These are phyloP conservation scores for Prosopis cineraria DNA, from an alignment of 306 rosid species.

Conservation along the genomic window DNA sequence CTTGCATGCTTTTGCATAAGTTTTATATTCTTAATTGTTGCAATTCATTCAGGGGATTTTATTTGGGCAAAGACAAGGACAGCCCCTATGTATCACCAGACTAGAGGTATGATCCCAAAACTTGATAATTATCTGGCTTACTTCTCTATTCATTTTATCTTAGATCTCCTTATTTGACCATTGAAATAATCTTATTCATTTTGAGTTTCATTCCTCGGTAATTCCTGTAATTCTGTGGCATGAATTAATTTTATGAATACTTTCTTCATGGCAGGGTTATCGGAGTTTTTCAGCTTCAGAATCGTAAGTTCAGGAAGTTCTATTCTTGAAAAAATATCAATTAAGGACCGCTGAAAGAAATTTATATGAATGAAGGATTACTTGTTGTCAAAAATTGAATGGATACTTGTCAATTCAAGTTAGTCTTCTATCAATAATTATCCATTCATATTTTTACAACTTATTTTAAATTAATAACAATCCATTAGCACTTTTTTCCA, in stretches of 20 bases:
- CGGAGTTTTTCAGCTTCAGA: constrained; percentile 84
- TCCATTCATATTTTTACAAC: no score
- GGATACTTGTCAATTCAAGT: no score
- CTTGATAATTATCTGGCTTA: constrained; percentile 2
- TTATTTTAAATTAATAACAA: no score
- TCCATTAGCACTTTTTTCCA: no score
- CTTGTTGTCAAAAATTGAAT: no score
- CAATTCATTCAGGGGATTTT: constrained; percentile 81
- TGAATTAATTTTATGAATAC: constrained; percentile 30
- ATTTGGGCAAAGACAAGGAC: constrained; percentile 98
- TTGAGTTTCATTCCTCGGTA: constrained; percentile 12
- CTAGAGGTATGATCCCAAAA: constrained; percentile 71
- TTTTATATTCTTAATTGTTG: constrained; percentile 32
- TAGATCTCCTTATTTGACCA: constrained; percentile 24
- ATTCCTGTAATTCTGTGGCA: constrained; percentile 13
- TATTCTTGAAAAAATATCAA: no score
- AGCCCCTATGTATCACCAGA: constrained; percentile 88
- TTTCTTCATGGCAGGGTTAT: constrained; percentile 78
- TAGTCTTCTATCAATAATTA: no score
- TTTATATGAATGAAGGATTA: no score
- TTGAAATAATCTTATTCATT: constrained; percentile 14
- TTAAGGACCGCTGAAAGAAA: no score
- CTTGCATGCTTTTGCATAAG: constrained; percentile 36
- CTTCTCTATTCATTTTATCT: constrained; percentile 7
- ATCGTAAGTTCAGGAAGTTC: constrained; percentile 66